Conservation (phyloP, 164 flowering plant genomes). For the Echeveria elegans region DNA sequence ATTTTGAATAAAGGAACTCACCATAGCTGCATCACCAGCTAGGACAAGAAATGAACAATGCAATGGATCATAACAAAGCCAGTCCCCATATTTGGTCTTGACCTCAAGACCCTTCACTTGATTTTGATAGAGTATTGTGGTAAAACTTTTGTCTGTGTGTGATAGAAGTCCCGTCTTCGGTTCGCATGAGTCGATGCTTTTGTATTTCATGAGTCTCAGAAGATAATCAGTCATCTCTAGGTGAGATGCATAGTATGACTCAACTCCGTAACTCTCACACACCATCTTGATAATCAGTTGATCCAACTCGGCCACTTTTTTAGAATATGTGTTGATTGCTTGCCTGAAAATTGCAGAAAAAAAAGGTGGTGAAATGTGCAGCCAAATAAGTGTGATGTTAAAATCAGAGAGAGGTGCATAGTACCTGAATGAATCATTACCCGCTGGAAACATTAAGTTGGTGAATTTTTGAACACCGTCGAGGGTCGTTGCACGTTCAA, state of each 20-base stretch:
- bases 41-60: constrained; percentile 33
- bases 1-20: constrained; percentile 7
- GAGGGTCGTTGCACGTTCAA: constrained; percentile 17
- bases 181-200: constrained; percentile 16
- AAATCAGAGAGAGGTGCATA: not conserved
- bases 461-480: constrained; percentile 21
- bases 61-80: constrained; percentile 25
- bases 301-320: constrained; percentile 20
- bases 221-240: constrained; percentile 21
- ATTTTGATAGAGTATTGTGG: constrained; percentile 36
- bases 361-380: not conserved
- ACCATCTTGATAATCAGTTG: constrained; percentile 35
- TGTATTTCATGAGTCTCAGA: constrained; percentile 27
- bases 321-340: constrained; percentile 6
- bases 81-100: constrained; percentile 26
- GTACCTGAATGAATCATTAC: constrained; percentile 29
- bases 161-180: constrained; percentile 19
- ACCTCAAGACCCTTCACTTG: constrained; percentile 33
- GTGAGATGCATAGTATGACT: constrained; percentile 22
- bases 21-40: constrained; percentile 45
- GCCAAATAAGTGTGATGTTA: not conserved
- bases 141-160: constrained; percentile 48
- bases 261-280: constrained; percentile 37
- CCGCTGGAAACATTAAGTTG: constrained; percentile 32
- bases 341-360: constrained; percentile 16